phyloP scores from a whole-genome alignment of 805 yeast genomes.

The Ogataea pilisensis region DNA sequence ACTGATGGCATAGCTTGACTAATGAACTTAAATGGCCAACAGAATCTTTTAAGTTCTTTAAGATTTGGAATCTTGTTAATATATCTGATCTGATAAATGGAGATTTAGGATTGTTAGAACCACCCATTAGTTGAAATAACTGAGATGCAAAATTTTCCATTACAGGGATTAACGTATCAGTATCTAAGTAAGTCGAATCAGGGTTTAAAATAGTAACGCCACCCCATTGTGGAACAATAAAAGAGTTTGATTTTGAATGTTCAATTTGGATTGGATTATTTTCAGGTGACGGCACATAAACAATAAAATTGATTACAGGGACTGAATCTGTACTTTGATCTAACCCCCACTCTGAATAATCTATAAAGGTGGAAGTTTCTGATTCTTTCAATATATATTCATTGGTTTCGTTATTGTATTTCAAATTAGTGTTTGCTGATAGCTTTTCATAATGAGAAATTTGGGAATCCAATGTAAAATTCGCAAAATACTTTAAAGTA shows the following conservation, averaged over 20 bases:
- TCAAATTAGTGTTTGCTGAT: conserved; percentile 22
- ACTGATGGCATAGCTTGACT: conserved; percentile 58
- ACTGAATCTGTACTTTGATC: conserved; percentile 44
- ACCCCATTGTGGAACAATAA: conserved; percentile 86
- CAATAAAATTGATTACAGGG: conserved; percentile 66
- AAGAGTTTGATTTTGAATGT: conserved; percentile 48
- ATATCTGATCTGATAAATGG: conserved; percentile 63
- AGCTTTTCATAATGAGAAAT: conserved; percentile 62
- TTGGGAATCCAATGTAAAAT: conserved; percentile 76
- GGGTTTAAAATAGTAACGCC: conserved; percentile 58
- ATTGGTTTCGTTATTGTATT: conserved; percentile 26
- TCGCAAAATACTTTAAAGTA: conserved; percentile 51
- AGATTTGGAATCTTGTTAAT: conserved; percentile 53
- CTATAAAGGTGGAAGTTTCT: conserved; percentile 72
- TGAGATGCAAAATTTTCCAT: conserved; percentile 73
- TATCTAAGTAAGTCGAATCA: conserved; percentile 30
- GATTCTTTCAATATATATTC: conserved; percentile 35
- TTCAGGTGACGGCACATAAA: conserved; percentile 55
- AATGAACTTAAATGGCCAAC: conserved; percentile 71
- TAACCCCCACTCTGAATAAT: conserved; percentile 80
- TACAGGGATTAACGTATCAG: conserved; percentile 48
- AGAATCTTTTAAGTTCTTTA: conserved; percentile 57
- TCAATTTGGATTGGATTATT: conserved; percentile 47
- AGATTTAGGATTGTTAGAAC: conserved; percentile 53
- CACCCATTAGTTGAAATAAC: conserved; percentile 67